A percentile compares a stretch with the other conserved stretches of the same genome.
These are phyloP conservation scores for Leccinum uliginosum DNA, from an alignment of 768 basidiomycete species.

Conservation along the genomic window DNA sequence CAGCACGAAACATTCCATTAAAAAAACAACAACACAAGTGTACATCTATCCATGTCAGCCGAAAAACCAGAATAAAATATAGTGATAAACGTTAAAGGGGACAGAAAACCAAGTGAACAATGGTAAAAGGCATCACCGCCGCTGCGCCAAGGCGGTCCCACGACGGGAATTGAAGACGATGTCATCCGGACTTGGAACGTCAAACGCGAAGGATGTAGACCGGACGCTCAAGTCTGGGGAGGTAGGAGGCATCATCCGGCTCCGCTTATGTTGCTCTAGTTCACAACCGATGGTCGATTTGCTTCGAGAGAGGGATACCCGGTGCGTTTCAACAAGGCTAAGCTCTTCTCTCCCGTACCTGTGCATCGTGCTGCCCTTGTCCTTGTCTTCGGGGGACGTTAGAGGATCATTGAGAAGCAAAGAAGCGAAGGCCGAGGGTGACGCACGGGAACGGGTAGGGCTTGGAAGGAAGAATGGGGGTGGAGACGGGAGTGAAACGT, in stretches of 20 bases:
- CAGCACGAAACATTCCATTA: slow-evolving; percentile 37
- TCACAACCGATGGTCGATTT: slow-evolving; percentile 23
- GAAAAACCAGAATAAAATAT: slow-evolving; percentile 15
- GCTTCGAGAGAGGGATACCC: slow-evolving; percentile 27
- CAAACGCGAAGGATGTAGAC: slow-evolving; percentile 56
- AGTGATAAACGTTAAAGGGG: slow-evolving; percentile 9
- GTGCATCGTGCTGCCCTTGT: slow-evolving; percentile 26
- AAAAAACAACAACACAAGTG: slow-evolving; percentile 25
- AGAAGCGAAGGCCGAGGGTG: slow-evolving; percentile 74
- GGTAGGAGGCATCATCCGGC: slow-evolving; percentile 5
- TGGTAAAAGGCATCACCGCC: slow-evolving; percentile 20
- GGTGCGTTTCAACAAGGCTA: slow-evolving; percentile 27
- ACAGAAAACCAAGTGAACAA: not conserved
- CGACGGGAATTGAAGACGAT: slow-evolving; percentile 75
- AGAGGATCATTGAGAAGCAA: slow-evolving; percentile 57
- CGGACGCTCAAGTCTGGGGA: slow-evolving; percentile 36
- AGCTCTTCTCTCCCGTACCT: slow-evolving; percentile 32
- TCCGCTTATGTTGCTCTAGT: slow-evolving; percentile 7
- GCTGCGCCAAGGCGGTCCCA: slow-evolving; percentile 58
- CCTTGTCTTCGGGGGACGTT: slow-evolving; percentile 35
- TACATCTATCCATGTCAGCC: slow-evolving; percentile 28
- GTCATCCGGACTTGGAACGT: slow-evolving; percentile 90
- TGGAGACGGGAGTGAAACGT: slow-evolving; percentile 31
- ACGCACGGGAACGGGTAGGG: slow-evolving; percentile 57
- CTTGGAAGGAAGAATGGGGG: slow-evolving; percentile 59